These are phyloP conservation scores for Sarocladium kiliense DNA, from an alignment of 2,329 filamentous ascomycete genomes.

Conservation along the genomic window DNA sequence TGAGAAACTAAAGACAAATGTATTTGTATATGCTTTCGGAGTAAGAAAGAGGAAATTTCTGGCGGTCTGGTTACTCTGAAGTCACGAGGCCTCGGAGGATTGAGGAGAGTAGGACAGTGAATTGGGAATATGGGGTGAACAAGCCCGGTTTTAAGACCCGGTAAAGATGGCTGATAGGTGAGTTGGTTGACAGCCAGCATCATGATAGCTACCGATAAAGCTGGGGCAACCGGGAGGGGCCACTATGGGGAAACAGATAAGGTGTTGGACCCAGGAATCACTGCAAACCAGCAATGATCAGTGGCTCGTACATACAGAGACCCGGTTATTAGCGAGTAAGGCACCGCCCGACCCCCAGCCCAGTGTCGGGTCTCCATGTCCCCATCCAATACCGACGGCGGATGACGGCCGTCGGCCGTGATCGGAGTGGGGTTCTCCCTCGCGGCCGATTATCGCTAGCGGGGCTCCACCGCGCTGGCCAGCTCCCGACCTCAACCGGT, in stretches of 20 bases:
- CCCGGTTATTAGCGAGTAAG: background rate
- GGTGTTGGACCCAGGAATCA: too few species aligned
- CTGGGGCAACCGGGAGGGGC: background rate
- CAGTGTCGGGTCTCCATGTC: background rate
- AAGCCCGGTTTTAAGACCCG: background rate
- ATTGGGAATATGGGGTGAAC: background rate
- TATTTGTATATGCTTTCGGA: background rate
- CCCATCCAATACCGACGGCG: background rate
- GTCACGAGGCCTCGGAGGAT: too few species aligned
- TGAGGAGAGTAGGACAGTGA: too few species aligned
- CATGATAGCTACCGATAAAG: background rate
- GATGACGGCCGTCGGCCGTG: conserved; percentile 1
- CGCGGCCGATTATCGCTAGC: background rate
- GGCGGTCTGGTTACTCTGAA: too few species aligned
- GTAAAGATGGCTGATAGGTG: background rate
- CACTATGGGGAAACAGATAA: background rate
- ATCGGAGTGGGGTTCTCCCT: background rate
- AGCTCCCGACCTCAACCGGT: too few species aligned
- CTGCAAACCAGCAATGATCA: too few species aligned
- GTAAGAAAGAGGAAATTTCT: too few species aligned
- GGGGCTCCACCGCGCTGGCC: background rate
- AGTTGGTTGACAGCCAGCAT: background rate
- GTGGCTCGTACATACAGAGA: too few species aligned
- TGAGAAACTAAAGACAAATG: background rate
- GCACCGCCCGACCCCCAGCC: background rate